phyloP scores from a whole-genome alignment of 106 monocot genomes.

The Phalaenopsis aphrodite region DNA sequence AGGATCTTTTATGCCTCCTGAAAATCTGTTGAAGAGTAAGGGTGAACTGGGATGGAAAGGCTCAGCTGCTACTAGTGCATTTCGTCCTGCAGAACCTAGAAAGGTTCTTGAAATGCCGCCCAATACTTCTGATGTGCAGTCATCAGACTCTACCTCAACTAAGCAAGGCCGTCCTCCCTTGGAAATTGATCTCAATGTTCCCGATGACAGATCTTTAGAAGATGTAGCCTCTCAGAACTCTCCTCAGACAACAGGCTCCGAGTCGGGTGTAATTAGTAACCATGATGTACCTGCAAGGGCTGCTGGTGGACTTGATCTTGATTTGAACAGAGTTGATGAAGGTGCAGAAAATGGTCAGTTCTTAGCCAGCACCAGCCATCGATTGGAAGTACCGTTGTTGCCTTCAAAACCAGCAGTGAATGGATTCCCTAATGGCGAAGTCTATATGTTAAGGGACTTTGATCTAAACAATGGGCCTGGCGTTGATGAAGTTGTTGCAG shows the following conservation, averaged over 20 bases:
- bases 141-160: constrained; percentile 19
- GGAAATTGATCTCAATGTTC: constrained; percentile 74
- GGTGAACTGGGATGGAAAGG: constrained; percentile 86
- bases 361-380: constrained; percentile 20
- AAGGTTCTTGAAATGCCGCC: constrained; percentile 65
- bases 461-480: constrained; percentile 86
- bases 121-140: constrained; percentile 29
- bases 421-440: constrained; percentile 23
- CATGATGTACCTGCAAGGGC: constrained; percentile 15
- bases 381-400: constrained; percentile 41
- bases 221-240: constrained; percentile 45
- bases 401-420: constrained; percentile 20
- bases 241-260: constrained; percentile 38
- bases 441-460: constrained; percentile 54
- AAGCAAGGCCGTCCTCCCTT: constrained; percentile 48
- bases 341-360: constrained; percentile 39
- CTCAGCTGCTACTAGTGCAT: constrained; percentile 93
- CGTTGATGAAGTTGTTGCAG: constrained; percentile 47
- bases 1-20: constrained; percentile 72
- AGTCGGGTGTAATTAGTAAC: constrained; percentile 23
- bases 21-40: constrained; percentile 42
- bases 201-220: constrained; percentile 58
- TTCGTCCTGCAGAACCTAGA: constrained; percentile 85
- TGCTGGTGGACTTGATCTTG: constrained; percentile 68
- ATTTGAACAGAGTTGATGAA: constrained; percentile 76